Evolutionary conservation across 176 grass and related monocot species (phyloP).

Genomic region (Cenchrus purpureus): DNA sequence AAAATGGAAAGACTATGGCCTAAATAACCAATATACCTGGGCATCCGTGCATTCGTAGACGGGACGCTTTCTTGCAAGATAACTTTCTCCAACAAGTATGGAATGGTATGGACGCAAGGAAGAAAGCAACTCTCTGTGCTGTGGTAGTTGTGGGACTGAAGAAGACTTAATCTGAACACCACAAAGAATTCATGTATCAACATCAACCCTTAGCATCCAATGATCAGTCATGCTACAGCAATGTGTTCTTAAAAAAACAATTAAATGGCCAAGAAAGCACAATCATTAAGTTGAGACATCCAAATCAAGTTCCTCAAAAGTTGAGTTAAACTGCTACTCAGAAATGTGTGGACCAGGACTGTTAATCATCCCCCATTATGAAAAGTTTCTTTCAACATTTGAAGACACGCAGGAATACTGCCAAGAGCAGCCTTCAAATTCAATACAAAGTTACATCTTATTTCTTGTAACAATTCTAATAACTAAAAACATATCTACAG

Average conservation of each 20-base stretch:
- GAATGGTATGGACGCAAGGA: slow-evolving; percentile 86
- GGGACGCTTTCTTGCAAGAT: slow-evolving; percentile 82
- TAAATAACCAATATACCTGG: slow-evolving; percentile 54
- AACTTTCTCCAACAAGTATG: slow-evolving; percentile 98
- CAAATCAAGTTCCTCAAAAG: slow-evolving; percentile 3
- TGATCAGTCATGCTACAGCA: slow-evolving; percentile 17
- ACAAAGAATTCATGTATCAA: slow-evolving; percentile 30
- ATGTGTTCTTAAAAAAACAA: not conserved
- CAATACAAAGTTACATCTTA: not conserved
- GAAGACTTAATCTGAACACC: slow-evolving; percentile 67
- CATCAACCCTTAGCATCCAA: slow-evolving; percentile 26
- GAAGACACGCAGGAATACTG: not conserved
- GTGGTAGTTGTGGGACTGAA: slow-evolving; percentile 79
- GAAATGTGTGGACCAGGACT: not conserved
- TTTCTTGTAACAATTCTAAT: not conserved
- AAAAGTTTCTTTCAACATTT: slow-evolving; percentile 5
- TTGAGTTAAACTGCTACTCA: slow-evolving; percentile 17
- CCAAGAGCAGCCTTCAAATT: not conserved
- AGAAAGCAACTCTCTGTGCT: slow-evolving; percentile 81
- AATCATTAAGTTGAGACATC: not conserved
- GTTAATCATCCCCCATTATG: slow-evolving; percentile 1
- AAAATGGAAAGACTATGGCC: not conserved
- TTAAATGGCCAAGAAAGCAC: not conserved
- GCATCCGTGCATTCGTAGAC: slow-evolving; percentile 95
- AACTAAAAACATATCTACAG: not conserved